Conservation (phyloP, 2,329 filamentous ascomycete genomes). For the Orbilia quercus region DNA sequence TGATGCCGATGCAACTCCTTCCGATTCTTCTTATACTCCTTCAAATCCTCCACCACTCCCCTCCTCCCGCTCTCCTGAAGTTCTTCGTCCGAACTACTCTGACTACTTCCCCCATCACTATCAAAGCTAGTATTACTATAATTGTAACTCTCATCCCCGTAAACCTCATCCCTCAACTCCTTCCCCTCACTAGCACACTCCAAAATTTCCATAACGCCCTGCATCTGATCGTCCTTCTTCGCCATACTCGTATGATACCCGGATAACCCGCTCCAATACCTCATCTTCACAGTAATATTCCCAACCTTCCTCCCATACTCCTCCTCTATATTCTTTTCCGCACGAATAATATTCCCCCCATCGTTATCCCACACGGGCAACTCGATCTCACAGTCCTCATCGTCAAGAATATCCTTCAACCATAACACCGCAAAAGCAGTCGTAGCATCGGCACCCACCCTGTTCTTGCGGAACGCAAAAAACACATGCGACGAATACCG, state of each 20-base stretch:
- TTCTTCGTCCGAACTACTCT: constrained; percentile 58
- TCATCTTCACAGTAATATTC: constrained; percentile 70
- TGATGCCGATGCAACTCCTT: constrained; percentile 74
- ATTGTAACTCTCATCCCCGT: constrained; percentile 60
- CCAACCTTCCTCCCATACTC: constrained; percentile 70
- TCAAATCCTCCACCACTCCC: constrained; percentile 67
- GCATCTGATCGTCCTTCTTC: constrained; percentile 67
- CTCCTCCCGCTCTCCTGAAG: constrained; percentile 62
- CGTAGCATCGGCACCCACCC: constrained; percentile 68
- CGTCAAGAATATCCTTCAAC: constrained; percentile 76
- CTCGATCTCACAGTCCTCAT: constrained; percentile 71
- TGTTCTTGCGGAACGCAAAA: constrained; percentile 71
- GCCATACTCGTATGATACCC: constrained; percentile 71
- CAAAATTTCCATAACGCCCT: constrained; percentile 73
- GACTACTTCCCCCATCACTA: constrained; percentile 39
- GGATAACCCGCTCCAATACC: constrained; percentile 72
- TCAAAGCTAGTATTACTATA: constrained; percentile 60
- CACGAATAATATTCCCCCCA: constrained; percentile 66
- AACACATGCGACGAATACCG: constrained; percentile 71
- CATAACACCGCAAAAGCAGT: constrained; percentile 74
- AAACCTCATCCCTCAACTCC: constrained; percentile 62
- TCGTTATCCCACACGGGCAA: constrained; percentile 76
- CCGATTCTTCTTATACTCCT: constrained; percentile 71
- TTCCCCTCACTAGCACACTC: constrained; percentile 64
- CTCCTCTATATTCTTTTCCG: constrained; percentile 66